phyloP scores from a whole-genome alignment of 2,329 filamentous ascomycete genomes.

The Biscogniauxia marginata region DNA sequence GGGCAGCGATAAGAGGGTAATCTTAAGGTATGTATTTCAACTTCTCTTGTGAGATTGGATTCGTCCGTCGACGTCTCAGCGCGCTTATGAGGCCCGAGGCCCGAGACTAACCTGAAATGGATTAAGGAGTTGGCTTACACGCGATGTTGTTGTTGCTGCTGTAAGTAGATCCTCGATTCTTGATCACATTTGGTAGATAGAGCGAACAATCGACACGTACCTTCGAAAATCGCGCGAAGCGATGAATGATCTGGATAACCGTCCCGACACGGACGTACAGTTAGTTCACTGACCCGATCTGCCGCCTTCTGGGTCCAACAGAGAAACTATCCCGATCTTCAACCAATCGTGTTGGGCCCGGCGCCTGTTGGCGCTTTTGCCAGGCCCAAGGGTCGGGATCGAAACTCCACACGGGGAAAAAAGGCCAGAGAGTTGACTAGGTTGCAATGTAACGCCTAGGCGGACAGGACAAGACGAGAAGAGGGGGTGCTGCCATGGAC shows the following conservation, averaged over 20 bases:
- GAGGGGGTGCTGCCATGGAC: neutral
- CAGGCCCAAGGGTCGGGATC: too few species aligned
- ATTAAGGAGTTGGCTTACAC: constrained; percentile 17
- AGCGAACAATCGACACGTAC: neutral
- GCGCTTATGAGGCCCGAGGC: neutral
- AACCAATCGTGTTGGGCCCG: constrained; percentile 13
- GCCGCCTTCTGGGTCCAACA: neutral
- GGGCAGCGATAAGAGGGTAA: too few species aligned
- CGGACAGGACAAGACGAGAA: neutral
- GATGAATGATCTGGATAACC: neutral
- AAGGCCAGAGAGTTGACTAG: neutral
- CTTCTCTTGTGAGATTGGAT: too few species aligned
- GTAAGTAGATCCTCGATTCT: neutral
- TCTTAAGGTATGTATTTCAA: too few species aligned
- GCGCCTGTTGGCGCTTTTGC: constrained; percentile 5
- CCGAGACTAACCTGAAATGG: neutral
- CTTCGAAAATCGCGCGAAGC: neutral
- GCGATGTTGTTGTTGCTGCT: constrained; percentile 10
- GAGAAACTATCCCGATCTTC: neutral
- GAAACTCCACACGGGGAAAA: neutral
- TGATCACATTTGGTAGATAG: neutral
- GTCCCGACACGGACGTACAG: neutral
- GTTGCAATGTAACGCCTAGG: too few species aligned
- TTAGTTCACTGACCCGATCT: neutral
- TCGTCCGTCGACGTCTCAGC: neutral